phyloP scores from a whole-genome alignment of 371 early-diverging fungal species.

The Rhizomucor pusillus region DNA sequence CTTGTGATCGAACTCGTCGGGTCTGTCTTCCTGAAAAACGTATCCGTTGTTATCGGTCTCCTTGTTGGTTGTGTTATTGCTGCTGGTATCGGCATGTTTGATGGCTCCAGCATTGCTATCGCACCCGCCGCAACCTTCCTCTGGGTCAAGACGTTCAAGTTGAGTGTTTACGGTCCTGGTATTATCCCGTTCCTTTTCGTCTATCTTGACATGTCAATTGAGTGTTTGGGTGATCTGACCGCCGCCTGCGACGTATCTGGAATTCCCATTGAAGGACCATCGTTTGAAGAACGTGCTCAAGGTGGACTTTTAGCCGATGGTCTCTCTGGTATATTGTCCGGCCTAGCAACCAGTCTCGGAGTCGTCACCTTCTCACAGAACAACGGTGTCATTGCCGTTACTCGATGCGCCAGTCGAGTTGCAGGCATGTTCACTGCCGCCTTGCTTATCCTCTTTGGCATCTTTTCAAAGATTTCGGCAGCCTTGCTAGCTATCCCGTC shows the following conservation, averaged over 20 bases:
- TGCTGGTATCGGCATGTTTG: slow-evolving; percentile 54
- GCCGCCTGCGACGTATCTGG: slow-evolving; percentile 61
- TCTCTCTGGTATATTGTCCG: slow-evolving; percentile 49
- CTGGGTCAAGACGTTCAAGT: slow-evolving; percentile 55
- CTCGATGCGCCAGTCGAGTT: slow-evolving; percentile 53
- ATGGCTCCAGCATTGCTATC: slow-evolving; percentile 30
- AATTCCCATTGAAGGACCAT: slow-evolving; percentile 50
- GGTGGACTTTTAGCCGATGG: slow-evolving; percentile 63
- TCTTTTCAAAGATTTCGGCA: slow-evolving; percentile 58
- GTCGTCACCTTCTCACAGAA: slow-evolving; percentile 61
- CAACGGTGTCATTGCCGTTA: slow-evolving; percentile 62
- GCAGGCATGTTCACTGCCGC: slow-evolving; percentile 57
- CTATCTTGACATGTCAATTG: slow-evolving; percentile 49
- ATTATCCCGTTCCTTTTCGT: slow-evolving; percentile 58
- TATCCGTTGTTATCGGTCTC: slow-evolving; percentile 56
- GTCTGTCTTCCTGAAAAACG: slow-evolving; percentile 57
- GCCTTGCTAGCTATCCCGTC: slow-evolving; percentile 53
- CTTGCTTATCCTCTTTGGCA: slow-evolving; percentile 51
- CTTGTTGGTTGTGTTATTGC: slow-evolving; percentile 56
- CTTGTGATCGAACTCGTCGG: slow-evolving; percentile 56
- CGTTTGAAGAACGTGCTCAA: slow-evolving; percentile 57
- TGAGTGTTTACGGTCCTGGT: slow-evolving; percentile 53
- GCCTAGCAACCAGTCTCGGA: slow-evolving; percentile 50
- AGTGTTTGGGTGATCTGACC: slow-evolving; percentile 59
- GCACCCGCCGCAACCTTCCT: slow-evolving; percentile 58